Percentiles rank a stretch among this genome's conserved stretches.
phyloP scores from a whole-genome alignment of 805 yeast genomes.

The Hanseniaspora pseudoguilliermondii region DNA sequence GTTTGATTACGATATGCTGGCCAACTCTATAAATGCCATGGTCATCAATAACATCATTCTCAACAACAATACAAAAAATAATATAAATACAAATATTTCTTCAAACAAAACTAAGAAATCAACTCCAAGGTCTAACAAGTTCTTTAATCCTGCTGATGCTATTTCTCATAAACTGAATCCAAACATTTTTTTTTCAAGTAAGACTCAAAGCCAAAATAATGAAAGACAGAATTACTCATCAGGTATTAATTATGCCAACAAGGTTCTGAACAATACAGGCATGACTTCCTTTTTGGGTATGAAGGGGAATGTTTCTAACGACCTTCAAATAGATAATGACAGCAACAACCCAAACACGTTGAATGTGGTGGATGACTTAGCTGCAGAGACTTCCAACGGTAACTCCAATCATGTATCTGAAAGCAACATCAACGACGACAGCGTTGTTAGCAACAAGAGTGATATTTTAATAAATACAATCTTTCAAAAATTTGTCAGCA shows the following conservation, averaged over 20 bases:
- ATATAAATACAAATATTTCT: not conserved
- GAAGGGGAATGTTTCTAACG: not conserved
- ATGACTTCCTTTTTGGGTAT: not conserved
- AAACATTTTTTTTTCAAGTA: not conserved
- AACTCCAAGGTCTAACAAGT: not conserved
- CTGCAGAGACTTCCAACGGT: not conserved
- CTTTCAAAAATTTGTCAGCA: slow-evolving; percentile 29
- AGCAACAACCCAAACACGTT: not conserved
- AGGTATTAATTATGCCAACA: not conserved
- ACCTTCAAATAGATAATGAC: not conserved
- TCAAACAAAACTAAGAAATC: not conserved
- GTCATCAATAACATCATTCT: slow-evolving; percentile 3
- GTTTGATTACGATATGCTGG: slow-evolving; percentile 10
- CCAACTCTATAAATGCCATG: slow-evolving; percentile 10
- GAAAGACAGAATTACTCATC: not conserved
- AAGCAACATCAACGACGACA: not conserved
- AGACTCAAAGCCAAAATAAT: not conserved
- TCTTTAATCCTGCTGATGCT: not conserved
- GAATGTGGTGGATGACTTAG: not conserved
- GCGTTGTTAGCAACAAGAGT: not conserved
- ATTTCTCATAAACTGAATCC: not conserved
- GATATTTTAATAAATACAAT: slow-evolving; percentile 26
- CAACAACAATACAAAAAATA: slow-evolving; percentile 1
- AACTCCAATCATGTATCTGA: not conserved
- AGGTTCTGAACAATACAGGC: not conserved